These are phyloP conservation scores for Lachancea cidri DNA, from an alignment of 805 yeast genomes.

Conservation along the genomic window DNA sequence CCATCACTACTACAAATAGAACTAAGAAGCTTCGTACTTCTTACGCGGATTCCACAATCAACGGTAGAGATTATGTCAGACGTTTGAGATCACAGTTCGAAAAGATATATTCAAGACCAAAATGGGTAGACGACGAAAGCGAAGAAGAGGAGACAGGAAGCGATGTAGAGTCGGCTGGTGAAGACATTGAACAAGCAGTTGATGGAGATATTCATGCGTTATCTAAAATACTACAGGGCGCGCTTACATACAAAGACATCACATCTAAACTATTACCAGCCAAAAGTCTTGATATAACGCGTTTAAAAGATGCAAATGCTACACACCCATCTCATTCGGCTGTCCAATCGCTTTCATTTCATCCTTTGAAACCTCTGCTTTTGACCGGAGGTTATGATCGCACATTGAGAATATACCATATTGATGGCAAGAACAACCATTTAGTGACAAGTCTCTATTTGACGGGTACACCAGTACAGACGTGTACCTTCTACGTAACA, in stretches of 20 bases:
- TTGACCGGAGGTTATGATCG: conserved; percentile 92
- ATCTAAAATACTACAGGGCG: conserved; percentile 34
- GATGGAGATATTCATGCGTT: conserved; percentile 40
- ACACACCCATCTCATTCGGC: conserved; percentile 67
- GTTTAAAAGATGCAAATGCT: conserved; percentile 82
- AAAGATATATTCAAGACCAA: conserved; percentile 74
- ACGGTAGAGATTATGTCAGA: conserved; percentile 55
- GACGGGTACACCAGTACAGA: conserved; percentile 72
- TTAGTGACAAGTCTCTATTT: conserved; percentile 79
- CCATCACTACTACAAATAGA: conserved; percentile 54
- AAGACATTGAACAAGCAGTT: conserved; percentile 26
- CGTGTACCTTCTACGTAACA: conserved; percentile 43
- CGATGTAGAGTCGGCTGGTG: conserved; percentile 25
- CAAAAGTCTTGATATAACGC: conserved; percentile 62
- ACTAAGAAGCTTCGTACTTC: conserved; percentile 66
- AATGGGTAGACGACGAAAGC: conserved; percentile 54
- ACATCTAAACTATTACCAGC: conserved; percentile 61
- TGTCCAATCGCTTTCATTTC: conserved; percentile 82
- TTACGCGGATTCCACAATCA: conserved; percentile 47
- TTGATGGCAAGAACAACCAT: conserved; percentile 80
- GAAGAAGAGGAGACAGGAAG: conserved; percentile 28
- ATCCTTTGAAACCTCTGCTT: conserved; percentile 67
- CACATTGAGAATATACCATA: conserved; percentile 78
- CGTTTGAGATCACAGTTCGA: conserved; percentile 70
- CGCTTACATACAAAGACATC: conserved; percentile 37